These are phyloP conservation scores for Lanmaoa rubissima DNA, from an alignment of 768 basidiomycete genomes.

Conservation along the genomic window DNA sequence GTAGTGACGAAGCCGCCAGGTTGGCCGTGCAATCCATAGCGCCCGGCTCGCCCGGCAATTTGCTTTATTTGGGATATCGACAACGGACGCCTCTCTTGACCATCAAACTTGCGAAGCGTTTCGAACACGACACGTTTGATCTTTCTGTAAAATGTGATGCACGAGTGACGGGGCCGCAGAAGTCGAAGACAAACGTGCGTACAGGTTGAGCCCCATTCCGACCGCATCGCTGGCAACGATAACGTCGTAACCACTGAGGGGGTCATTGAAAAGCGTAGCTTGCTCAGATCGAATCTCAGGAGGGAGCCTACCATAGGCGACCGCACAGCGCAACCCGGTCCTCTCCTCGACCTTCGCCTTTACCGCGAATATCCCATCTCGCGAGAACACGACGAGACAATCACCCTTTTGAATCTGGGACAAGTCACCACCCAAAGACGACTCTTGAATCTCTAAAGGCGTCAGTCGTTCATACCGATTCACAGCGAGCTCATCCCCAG, in stretches of 20 bases:
- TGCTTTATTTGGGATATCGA: conserved; percentile 84
- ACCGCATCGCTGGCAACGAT: conserved; percentile 94
- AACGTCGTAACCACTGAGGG: conserved; percentile 79
- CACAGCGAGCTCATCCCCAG: conserved; percentile 76
- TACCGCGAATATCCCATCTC: conserved; percentile 70
- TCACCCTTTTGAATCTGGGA: conserved; percentile 73
- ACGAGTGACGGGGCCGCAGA: too few species aligned
- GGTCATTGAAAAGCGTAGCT: conserved; percentile 88
- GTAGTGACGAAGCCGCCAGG: conserved; percentile 74
- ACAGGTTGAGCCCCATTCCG: conserved; percentile 98
- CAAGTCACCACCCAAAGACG: conserved; percentile 61
- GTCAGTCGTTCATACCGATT: conserved; percentile 89
- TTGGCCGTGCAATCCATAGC: conserved; percentile 66
- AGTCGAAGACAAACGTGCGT: conserved; percentile 27
- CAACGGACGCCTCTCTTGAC: conserved; percentile 43
- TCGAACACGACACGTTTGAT: conserved; percentile 87
- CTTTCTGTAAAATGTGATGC: conserved; percentile 51
- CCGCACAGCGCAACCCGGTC: conserved; percentile 81
- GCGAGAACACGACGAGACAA: conserved; percentile 85
- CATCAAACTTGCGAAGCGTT: conserved; percentile 64
- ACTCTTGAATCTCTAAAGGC: conserved; percentile 68
- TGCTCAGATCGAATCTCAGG: conserved; percentile 92
- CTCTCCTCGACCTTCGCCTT: conserved; percentile 68
- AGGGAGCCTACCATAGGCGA: conserved; percentile 89
- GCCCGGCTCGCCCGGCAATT: conserved; percentile 91